Evolutionary conservation across 176 grass and related monocot species (phyloP), one percentile per base, ranked within the genome.

Genomic region (Eleusine coracana): DNA sequence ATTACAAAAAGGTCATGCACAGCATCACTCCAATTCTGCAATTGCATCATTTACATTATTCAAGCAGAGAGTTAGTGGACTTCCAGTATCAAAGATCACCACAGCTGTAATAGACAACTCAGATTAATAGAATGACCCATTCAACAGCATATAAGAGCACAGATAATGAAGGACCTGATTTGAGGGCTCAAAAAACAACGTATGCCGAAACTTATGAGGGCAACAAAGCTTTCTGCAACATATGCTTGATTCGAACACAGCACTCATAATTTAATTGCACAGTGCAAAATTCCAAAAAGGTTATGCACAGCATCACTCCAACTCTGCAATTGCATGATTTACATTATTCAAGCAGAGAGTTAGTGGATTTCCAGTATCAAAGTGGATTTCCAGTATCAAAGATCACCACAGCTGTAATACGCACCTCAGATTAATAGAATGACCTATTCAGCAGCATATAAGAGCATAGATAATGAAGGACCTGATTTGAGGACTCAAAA

Each of bases 301-400:
- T n/a, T 12, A 77, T 50, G 78, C 37, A 67, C 16, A 38, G 18
- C 2, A 71, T 55, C 20, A 54, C 20, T 71, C n/a, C 56, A 56
- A 59, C 77, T 77, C 18, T n/a, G 73, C 66, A 37, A 39, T 10
- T 71, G 39, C 31, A 27, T 60, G 28, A 6, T 40, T 78, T 31
- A 77, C 59, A 78, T 90, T 90, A 90, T 90, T 90, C 74, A 82
- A 61, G 29, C 67, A 76, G 28, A 73, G 50, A 66, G 63, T 59
- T 52, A 21, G 64, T 76, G 64, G 2, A 27, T 42, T 51, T 39
- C 83, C 55, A 29, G 25, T 25, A 25, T 25, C 25, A 25, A 25
- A 25, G 25, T 25, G 25, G 25, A 25, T 25, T 25, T 25, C 25
- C 25, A 25, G 23, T 29, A 75, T 40, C 51, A 25, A 23, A 76